These are phyloP conservation scores for Penicillium pulvis DNA, from an alignment of 495 filamentous ascomycete species.

Conservation along the genomic window DNA sequence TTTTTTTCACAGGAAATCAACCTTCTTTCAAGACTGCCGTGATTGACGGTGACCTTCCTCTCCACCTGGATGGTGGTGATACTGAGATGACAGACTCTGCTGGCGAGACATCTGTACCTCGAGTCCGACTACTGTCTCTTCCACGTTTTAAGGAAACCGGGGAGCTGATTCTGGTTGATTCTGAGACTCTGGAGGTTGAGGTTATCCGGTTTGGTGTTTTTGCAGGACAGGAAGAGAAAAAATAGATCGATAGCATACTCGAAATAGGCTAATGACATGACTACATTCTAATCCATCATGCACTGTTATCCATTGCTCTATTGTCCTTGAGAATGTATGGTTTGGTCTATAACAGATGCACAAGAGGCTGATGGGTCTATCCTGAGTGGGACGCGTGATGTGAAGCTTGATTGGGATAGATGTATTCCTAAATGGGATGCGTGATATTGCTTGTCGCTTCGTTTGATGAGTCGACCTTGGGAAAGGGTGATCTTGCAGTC, in stretches of 20 bases:
- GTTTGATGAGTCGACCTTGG: no score
- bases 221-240: slow-evolving; percentile 45
- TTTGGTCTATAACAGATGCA: not conserved
- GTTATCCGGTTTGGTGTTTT: slow-evolving; percentile 66
- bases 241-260: slow-evolving; percentile 26
- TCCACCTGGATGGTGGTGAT: slow-evolving; percentile 38
- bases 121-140: slow-evolving; percentile 73
- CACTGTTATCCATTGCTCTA: not conserved
- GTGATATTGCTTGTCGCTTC: no score
- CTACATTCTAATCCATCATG: not conserved
- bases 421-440: no score
- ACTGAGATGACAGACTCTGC: slow-evolving; percentile 44
- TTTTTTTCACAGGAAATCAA: slow-evolving; percentile 90
- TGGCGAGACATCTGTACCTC: slow-evolving; percentile 55
- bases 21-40: slow-evolving; percentile 75
- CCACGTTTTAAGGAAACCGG: slow-evolving; percentile 80
- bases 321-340: not conserved
- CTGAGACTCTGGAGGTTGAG: slow-evolving; percentile 78
- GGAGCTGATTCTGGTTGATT: slow-evolving; percentile 82
- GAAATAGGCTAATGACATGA: slow-evolving; percentile 9
- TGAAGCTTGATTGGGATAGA: no score
- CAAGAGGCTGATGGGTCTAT: not conserved
- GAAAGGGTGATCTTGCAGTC: no score
- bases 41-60: slow-evolving; percentile 56
- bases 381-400: not conserved